phyloP scores from a whole-genome alignment of 345 rosid species.

The Citrus sp. region DNA sequence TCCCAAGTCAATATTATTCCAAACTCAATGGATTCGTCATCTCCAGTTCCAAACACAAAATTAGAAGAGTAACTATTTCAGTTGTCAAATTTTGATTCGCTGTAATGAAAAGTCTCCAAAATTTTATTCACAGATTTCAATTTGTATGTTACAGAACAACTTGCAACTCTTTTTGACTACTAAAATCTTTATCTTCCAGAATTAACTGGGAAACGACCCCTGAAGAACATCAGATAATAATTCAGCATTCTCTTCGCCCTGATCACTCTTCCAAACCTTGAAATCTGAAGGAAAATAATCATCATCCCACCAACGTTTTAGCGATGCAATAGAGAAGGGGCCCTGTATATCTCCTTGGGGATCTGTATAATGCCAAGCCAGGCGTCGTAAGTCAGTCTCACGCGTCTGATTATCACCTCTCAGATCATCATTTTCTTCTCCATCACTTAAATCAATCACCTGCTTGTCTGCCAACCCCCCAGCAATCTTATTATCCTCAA shows the following conservation, averaged over 20 bases:
- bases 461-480: neutral
- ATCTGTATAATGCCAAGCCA: constrained; percentile 62
- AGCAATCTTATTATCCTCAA: neutral
- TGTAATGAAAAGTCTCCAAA: no score
- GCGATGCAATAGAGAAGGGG: constrained; percentile 55
- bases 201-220: constrained; percentile 9
- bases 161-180: neutral
- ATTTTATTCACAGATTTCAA: neutral
- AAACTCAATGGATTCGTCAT: no score
- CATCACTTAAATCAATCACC: constrained; percentile 65
- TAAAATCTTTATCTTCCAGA: neutral
- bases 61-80: no score
- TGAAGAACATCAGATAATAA: constrained; percentile 38
- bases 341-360: constrained; percentile 61
- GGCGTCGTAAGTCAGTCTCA: constrained; percentile 18
- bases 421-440: constrained; percentile 35
- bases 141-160: neutral
- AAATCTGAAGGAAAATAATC: constrained; percentile 50
- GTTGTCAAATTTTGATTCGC: no score
- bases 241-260: constrained; percentile 39
- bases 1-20: no score
- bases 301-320: constrained; percentile 56
- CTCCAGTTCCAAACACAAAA: no score
- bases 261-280: constrained; percentile 68
- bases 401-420: constrained; percentile 5